Conservation (phyloP, 495 filamentous ascomycete species). For the Xylaria bambusicola region DNA sequence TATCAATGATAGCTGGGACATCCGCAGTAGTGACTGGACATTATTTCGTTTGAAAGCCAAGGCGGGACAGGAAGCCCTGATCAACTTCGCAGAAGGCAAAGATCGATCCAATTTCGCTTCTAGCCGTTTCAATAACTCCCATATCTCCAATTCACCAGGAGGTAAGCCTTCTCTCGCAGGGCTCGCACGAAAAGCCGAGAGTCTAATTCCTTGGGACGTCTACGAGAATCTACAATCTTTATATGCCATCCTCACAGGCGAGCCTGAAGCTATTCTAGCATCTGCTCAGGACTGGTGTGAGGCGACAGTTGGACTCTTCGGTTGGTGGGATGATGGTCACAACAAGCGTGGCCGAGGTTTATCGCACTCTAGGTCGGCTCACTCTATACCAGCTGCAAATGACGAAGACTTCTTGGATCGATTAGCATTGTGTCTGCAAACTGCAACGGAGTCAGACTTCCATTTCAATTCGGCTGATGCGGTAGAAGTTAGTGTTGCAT, state of each 20-base stretch:
- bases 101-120: conserved; percentile 45
- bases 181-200: conserved; percentile 73
- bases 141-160: conserved; percentile 38
- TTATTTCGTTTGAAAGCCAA: conserved; percentile 71
- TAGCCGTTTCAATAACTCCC: conserved; percentile 29
- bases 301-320: conserved; percentile 73
- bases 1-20: conserved; percentile 68
- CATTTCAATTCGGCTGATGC: conserved; percentile 69
- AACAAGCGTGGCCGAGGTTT: conserved; percentile 45
- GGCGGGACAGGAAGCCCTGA: conserved; percentile 65
- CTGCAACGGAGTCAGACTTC: conserved; percentile 53
- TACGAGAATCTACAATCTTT: conserved; percentile 75
- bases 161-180: conserved; percentile 46
- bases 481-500: conserved; percentile 77
- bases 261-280: conserved; percentile 65
- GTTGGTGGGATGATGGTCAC: conserved; percentile 86
- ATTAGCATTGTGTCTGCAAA: conserved; percentile 51
- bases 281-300: conserved; percentile 83
- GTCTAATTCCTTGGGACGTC: conserved; percentile 81
- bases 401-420: conserved; percentile 48
- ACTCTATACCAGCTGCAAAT: conserved; percentile 19
- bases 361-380: conserved; percentile 42
- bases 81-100: conserved; percentile 72
- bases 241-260: conserved; percentile 75
- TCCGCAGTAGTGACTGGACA: conserved; percentile 72